phyloP scores from a whole-genome alignment of 257 asterid genomes.

The Solanum peruvianum region DNA sequence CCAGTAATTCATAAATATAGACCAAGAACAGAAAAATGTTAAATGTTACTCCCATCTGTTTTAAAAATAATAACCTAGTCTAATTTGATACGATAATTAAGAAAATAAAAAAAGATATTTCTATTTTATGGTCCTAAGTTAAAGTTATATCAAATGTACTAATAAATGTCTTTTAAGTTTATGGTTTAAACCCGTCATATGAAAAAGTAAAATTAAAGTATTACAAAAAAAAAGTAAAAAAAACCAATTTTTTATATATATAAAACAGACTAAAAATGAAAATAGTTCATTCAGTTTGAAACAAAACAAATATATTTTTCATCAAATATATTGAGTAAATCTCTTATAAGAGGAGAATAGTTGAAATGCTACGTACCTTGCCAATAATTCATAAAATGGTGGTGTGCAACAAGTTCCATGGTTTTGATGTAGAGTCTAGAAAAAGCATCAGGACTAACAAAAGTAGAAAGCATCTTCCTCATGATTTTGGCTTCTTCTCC shows the following conservation, averaged over 20 bases:
- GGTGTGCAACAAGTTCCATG: slow-evolving; percentile 39
- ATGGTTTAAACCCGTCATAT: not conserved
- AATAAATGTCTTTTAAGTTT: too few species aligned
- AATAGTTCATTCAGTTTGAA: too few species aligned
- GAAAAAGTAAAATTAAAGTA: too few species aligned
- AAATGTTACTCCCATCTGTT: too few species aligned
- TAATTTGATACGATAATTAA: not conserved
- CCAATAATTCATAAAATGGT: slow-evolving; percentile 52
- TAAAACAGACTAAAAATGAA: not conserved
- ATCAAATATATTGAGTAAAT: not conserved
- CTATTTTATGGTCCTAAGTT: not conserved
- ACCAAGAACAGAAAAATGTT: not conserved
- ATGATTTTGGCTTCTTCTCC: slow-evolving; percentile 52
- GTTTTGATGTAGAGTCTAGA: slow-evolving; percentile 35
- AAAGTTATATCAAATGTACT: not conserved
- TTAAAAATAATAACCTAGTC: not conserved
- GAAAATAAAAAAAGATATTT: rapidly evolving
- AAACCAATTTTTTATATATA: not conserved
- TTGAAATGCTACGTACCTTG: slow-evolving; percentile 21
- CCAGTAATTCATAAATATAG: not conserved
- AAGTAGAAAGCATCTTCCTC: slow-evolving; percentile 47
- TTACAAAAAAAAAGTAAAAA: too few species aligned
- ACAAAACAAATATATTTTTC: too few species aligned
- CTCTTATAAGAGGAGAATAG: not conserved
- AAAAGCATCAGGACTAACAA: slow-evolving; percentile 53